These are phyloP conservation scores for Trypanosoma lewisi DNA, from an alignment of 208 protist species.

Conservation along the genomic window DNA sequence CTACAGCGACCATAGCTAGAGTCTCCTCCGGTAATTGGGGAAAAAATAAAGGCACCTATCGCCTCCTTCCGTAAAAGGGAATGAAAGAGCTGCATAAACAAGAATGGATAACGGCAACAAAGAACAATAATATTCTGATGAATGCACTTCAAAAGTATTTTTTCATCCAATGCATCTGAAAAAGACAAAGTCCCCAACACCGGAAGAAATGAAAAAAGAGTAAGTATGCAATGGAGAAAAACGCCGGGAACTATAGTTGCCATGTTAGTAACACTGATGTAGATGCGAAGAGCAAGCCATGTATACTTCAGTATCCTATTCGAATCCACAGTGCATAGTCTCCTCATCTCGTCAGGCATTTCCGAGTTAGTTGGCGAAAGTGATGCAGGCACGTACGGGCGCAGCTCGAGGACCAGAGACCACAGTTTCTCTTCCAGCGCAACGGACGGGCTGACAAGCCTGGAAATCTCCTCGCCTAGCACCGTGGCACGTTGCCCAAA, in stretches of 20 bases:
- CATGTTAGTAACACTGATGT: conserved; percentile 52
- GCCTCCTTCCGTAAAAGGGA: conserved; percentile 14
- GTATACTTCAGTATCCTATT: conserved; percentile 38
- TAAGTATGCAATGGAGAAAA: conserved; percentile 49
- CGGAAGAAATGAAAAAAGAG: conserved; percentile 55
- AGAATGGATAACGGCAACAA: conserved; percentile 4
- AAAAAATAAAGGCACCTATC: conserved; percentile 29
- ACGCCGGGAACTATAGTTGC: conserved; percentile 37
- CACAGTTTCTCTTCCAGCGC: conserved; percentile 33
- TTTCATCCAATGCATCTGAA: not conserved
- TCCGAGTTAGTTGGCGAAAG: not conserved
- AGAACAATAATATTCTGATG: conserved; percentile 15
- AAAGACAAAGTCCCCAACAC: conserved; percentile 20
- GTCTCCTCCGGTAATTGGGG: not conserved
- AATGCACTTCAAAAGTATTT: conserved; percentile 15
- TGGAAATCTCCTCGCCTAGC: conserved; percentile 18
- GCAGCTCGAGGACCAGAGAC: conserved; percentile 50
- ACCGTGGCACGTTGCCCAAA: conserved; percentile 39
- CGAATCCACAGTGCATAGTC: conserved; percentile 25
- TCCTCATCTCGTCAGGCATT: conserved; percentile 24
- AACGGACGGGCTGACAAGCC: not conserved
- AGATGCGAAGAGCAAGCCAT: conserved; percentile 48
- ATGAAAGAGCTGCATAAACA: conserved; percentile 13
- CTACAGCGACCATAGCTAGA: conserved; percentile 11
- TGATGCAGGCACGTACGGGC: conserved; percentile 46